These are phyloP conservation scores for Trichomonas vaginalis DNA, from an alignment of 208 protist genomes.

Conservation along the genomic window DNA sequence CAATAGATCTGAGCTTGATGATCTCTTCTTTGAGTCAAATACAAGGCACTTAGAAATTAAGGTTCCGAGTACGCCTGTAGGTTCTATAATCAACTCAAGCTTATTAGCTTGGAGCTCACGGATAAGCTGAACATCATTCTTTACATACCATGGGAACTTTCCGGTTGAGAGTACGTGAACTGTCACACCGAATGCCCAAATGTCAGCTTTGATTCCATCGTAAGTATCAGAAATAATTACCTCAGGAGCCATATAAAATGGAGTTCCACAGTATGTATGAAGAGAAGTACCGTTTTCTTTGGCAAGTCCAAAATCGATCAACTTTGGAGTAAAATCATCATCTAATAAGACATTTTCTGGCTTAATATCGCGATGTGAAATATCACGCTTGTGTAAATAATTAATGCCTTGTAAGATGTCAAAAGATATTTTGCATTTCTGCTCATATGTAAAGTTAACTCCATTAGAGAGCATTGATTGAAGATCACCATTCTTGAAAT, in stretches of 20 bases:
- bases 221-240: background rate
- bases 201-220: background rate
- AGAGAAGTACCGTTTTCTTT: background rate
- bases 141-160: background rate
- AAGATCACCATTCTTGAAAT: background rate
- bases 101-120: background rate
- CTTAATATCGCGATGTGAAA: background rate
- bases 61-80: background rate
- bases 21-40: background rate
- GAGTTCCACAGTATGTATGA: background rate
- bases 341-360: background rate
- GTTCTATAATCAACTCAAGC: background rate
- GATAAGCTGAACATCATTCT: background rate
- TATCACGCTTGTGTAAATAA: background rate
- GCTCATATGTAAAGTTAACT: background rate
- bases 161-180: background rate
- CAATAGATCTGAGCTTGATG: background rate
- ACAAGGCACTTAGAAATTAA: background rate
- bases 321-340: background rate
- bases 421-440: background rate
- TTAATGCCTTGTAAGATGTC: background rate
- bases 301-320: background rate
- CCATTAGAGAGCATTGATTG: background rate
- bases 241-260: background rate
- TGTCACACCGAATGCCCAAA: background rate